phyloP scores from a whole-genome alignment of 1,139 yeast genomes.

The Groenewaldozyma sp. region DNA sequence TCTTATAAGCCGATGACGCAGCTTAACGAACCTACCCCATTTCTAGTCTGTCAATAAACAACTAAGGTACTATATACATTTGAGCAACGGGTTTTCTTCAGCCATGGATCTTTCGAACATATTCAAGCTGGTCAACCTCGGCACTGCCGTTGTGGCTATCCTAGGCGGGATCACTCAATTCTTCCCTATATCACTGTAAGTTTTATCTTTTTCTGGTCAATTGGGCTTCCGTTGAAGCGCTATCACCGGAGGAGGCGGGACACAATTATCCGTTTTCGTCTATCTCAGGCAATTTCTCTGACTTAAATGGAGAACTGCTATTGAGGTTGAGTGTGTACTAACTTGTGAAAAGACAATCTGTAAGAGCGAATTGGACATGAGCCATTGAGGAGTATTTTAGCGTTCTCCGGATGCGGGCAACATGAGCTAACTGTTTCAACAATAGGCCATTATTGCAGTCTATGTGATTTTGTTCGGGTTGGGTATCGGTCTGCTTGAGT shows the following conservation, averaged over 20 bases:
- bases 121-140: constrained; percentile 56
- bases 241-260: background rate
- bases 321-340: too few species aligned
- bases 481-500: constrained; percentile 41
- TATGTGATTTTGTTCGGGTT: constrained; percentile 49
- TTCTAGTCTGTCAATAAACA: too few species aligned
- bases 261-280: background rate
- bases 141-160: constrained; percentile 51
- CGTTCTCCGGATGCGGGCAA: too few species aligned
- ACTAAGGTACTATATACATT: too few species aligned
- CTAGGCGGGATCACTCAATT: constrained; percentile 52
- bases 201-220: background rate
- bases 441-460: constrained; percentile 47
- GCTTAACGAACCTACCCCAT: too few species aligned
- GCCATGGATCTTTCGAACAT: constrained; percentile 33
- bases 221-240: background rate
- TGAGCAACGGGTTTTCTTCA: too few species aligned
- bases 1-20: too few species aligned
- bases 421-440: constrained; percentile 11
- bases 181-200: constrained; percentile 45
- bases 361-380: background rate
- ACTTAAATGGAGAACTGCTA: too few species aligned
- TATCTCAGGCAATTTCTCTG: background rate
- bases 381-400: too few species aligned
- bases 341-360: too few species aligned